Conservation (phyloP, 2,329 filamentous ascomycete genomes). For the Tolypocladium ophioglossoides region DNA sequence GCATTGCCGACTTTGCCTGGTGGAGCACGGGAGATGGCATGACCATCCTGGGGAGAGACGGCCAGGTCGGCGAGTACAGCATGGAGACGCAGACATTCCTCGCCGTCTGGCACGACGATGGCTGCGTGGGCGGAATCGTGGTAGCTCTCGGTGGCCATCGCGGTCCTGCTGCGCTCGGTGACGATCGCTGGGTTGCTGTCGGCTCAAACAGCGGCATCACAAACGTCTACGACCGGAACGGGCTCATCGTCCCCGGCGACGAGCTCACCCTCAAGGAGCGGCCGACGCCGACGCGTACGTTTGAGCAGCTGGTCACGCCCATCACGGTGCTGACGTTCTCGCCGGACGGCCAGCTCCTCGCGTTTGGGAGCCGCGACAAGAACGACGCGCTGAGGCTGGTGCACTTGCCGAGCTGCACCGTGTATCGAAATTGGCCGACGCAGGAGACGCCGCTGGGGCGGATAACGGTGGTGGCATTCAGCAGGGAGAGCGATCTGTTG, state of each 20-base stretch:
- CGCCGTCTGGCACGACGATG: conserved; percentile 82
- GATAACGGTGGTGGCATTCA: conserved; percentile 65
- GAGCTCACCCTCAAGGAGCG: conserved; percentile 47
- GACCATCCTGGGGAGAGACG: conserved; percentile 73
- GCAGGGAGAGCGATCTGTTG: conserved; percentile 54
- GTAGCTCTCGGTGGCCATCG: conserved; percentile 64
- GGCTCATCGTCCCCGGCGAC: conserved; percentile 37
- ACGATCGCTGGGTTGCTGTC: conserved; percentile 80
- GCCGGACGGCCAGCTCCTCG: conserved; percentile 80
- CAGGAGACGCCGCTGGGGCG: conserved; percentile 78
- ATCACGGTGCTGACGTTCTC: conserved; percentile 73
- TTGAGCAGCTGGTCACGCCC: conserved; percentile 83
- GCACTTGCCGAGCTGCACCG: conserved; percentile 83
- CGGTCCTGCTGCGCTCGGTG: conserved; percentile 54
- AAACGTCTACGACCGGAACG: conserved; percentile 81
- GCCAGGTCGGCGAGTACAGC: conserved; percentile 85
- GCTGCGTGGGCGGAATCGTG: conserved; percentile 75
- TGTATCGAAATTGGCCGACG: conserved; percentile 97
- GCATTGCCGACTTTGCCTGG: conserved; percentile 87
- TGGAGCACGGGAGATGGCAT: conserved; percentile 78
- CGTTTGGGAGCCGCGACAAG: conserved; percentile 78
- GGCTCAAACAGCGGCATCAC: conserved; percentile 81
- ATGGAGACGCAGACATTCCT: conserved; percentile 58
- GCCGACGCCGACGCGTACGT: conserved; percentile 60
- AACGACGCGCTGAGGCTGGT: conserved; percentile 79